These are phyloP conservation scores for Cenchrus fungigraminus DNA, from an alignment of 176 grass and related monocot genomes.

Conservation along the genomic window DNA sequence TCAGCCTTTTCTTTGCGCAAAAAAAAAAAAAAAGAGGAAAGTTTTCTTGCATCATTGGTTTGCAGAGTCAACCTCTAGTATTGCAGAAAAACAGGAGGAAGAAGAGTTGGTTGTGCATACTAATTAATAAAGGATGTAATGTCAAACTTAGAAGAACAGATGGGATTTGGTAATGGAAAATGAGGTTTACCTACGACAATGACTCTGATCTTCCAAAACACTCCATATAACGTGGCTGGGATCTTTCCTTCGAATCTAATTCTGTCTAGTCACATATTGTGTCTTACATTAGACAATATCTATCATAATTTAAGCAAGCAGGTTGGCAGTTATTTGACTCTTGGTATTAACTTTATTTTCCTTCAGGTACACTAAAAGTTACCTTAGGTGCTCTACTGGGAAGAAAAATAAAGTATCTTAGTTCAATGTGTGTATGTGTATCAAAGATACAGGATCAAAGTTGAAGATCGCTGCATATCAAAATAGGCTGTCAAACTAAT, in stretches of 20 bases:
- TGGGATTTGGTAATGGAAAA: not conserved
- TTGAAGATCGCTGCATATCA: not conserved
- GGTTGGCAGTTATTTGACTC: conserved; percentile 6
- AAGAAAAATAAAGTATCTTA: not conserved
- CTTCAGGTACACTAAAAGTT: conserved; percentile 49
- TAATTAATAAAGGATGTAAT: not conserved
- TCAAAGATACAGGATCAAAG: not conserved
- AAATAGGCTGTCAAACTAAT: conserved; percentile 25
- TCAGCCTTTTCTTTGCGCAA: not conserved
- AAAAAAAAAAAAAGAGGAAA: not conserved
- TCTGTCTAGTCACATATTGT: conserved; percentile 19
- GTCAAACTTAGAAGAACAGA: not conserved
- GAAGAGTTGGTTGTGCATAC: not conserved
- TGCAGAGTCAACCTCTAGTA: not conserved
- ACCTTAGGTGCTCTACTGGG: not conserved
- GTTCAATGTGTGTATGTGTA: not conserved
- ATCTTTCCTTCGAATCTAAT: conserved; percentile 42
- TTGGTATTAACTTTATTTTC: conserved; percentile 26
- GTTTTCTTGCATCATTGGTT: not conserved
- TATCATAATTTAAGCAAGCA: not conserved
- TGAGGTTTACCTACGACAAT: not conserved
- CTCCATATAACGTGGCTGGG: not conserved
- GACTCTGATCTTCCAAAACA: not conserved
- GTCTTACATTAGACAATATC: conserved; percentile 30
- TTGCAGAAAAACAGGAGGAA: not conserved